A percentile compares a stretch with the other conserved stretches of the same genome.
Evolutionary conservation across 371 early-diverging fungal species (phyloP).

Genomic region (Rhizomucor miehei): DNA sequence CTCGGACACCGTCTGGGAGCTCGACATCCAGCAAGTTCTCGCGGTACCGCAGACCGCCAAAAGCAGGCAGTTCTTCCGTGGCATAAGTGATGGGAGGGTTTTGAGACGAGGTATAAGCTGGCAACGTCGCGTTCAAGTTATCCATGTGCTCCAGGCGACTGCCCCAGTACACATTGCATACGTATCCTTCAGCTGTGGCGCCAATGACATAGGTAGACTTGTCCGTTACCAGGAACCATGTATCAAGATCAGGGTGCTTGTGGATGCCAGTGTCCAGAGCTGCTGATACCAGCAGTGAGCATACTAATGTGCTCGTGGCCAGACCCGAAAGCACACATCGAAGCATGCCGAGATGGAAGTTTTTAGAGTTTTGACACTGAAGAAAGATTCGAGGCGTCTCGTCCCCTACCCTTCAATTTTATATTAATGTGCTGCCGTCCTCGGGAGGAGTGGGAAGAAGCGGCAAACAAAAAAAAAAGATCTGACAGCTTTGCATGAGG

Average conservation of each 20-base stretch:
- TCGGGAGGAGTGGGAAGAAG: too few relatives aligned
- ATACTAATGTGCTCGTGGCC: too few relatives aligned
- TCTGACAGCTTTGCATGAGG: too few relatives aligned
- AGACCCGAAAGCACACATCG: too few relatives aligned
- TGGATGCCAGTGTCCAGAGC: constrained; percentile 22
- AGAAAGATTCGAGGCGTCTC: too few relatives aligned
- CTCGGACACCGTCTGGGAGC: constrained; percentile 27
- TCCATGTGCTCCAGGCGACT: constrained; percentile 13
- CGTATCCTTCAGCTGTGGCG: constrained; percentile 13
- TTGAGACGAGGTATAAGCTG: constrained; percentile 17
- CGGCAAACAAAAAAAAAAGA: too few relatives aligned
- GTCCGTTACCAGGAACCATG: constrained; percentile 34
- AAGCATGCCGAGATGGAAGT: too few relatives aligned
- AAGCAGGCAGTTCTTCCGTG: constrained; percentile 35
- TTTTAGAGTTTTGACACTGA: too few relatives aligned
- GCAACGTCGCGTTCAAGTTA: constrained; percentile 6
- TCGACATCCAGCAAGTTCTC: constrained; percentile 21
- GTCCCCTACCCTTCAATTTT: too few relatives aligned
- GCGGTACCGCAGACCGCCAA: constrained; percentile 41
- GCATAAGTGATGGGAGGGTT: constrained; percentile 31
- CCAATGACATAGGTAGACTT: constrained; percentile 35
- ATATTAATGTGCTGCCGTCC: too few relatives aligned
- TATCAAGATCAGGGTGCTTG: constrained; percentile 12
- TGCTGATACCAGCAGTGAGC: neutral
- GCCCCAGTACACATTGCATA: constrained; percentile 42